Conservation (phyloP, 768 basidiomycete species). For the Mycena albidolilacea region DNA sequence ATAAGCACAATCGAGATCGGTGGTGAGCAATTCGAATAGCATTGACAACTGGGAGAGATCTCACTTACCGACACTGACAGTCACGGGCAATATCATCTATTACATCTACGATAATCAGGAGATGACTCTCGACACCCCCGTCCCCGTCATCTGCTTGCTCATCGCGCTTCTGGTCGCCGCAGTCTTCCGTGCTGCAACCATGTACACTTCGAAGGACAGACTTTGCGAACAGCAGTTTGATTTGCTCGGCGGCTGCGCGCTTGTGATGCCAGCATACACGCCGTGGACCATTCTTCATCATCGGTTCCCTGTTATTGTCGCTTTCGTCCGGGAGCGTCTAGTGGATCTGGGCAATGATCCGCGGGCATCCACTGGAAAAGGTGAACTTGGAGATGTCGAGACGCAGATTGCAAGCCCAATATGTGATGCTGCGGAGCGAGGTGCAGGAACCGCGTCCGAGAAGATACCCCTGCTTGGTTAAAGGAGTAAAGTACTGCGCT, state of each 20-base stretch:
- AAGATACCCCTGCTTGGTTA: constrained; percentile 18
- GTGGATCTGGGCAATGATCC: constrained; percentile 13
- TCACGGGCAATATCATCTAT: constrained; percentile 20
- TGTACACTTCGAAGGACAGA: constrained; percentile 18
- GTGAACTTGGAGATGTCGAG: no score
- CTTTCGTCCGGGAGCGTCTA: constrained; percentile 16
- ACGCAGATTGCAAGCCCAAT: constrained; percentile 18
- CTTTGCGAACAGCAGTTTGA: constrained; percentile 17
- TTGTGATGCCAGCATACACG: constrained; percentile 15
- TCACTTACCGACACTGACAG: constrained; percentile 13
- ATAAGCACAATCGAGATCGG: constrained; percentile 25
- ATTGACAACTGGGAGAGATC: constrained; percentile 13
- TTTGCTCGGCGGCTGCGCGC: constrained; percentile 20
- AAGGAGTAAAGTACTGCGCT: constrained; percentile 21
- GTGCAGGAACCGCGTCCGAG: constrained; percentile 21
- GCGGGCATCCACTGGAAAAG: constrained; percentile 14
- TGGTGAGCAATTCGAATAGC: constrained; percentile 8
- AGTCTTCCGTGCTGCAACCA: constrained; percentile 22
- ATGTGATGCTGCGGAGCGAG: neutral
- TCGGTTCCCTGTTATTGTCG: constrained; percentile 9
- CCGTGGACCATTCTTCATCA: constrained; percentile 20
- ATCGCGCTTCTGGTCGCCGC: constrained; percentile 11
- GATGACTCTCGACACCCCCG: constrained; percentile 8
- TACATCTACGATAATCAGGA: constrained; percentile 14
- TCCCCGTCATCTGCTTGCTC: constrained; percentile 20